phyloP scores from a whole-genome alignment of 345 rosid genomes.

The Passiflora organensis region DNA sequence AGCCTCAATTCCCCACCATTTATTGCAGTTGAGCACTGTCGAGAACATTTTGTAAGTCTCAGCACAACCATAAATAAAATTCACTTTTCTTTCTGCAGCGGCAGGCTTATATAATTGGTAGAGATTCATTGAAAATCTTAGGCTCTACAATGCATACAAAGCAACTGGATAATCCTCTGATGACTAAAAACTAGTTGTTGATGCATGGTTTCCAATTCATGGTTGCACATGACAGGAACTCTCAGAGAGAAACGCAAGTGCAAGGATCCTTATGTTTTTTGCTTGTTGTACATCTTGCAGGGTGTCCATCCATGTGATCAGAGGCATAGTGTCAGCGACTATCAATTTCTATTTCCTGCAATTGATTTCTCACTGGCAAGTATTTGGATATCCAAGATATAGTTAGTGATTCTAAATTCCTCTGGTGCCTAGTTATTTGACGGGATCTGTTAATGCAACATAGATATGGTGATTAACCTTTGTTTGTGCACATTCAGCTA shows the following conservation, averaged over 20 bases:
- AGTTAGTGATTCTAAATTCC: slow-evolving; percentile 22
- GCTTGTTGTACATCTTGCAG: slow-evolving; percentile 35
- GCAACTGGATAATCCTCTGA: neutral
- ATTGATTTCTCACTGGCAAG: slow-evolving; percentile 93
- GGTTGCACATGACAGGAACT: neutral
- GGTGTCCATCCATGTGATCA: slow-evolving; percentile 89
- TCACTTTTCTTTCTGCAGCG: neutral
- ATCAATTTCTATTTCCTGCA: slow-evolving; percentile 83
- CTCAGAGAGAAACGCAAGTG: neutral
- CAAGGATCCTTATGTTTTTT: slow-evolving; percentile 1
- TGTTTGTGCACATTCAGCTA: slow-evolving; percentile 42
- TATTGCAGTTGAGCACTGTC: slow-evolving; percentile 76
- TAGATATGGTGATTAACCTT: slow-evolving; percentile 6
- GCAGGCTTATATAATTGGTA: neutral
- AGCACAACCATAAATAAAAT: neutral
- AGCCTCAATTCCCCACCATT: slow-evolving; percentile 75
- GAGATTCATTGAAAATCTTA: neutral
- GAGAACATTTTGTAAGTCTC: slow-evolving; percentile 82
- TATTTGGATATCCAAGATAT: slow-evolving; percentile 26
- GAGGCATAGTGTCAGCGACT: slow-evolving; percentile 70
- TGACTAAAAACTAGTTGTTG: neutral
- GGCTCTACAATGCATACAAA: neutral
- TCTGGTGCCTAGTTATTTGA: slow-evolving; percentile 4
- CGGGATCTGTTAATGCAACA: neutral
- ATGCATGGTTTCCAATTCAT: neutral